Base-by-base conservation (phyloP, 2,329 filamentous ascomycete genomes). In the Claviceps maximensis region DNA sequence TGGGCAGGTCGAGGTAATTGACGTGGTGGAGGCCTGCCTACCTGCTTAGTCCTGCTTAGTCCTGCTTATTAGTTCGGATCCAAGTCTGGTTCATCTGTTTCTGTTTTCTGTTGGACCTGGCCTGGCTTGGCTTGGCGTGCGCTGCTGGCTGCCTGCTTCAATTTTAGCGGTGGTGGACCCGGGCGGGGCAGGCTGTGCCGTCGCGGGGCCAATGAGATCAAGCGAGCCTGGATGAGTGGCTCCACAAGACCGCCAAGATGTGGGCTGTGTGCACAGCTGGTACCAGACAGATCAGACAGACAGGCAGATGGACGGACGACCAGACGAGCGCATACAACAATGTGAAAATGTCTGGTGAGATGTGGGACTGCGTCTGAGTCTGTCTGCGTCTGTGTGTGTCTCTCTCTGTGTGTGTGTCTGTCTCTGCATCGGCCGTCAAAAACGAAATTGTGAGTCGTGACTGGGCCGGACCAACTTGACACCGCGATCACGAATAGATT, bases 1-100 rank as follows among this genome's bases (percentile, higher is more conserved):
- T 52, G 52, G 52, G 52, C 54, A 51, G 49, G 45, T 40, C 46
- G 53, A 56, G 53, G 50, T 51, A 54, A 52, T 49, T 54, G 54
- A 56, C 49, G 54, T 23, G 42, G 23, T 25, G 36, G 36, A 38
- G 36, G 36, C 36, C 36, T 17, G 36, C 36, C 12, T 33, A 33
- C 36, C 36, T 17, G 36, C 36, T 33, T 33, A 33, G 31, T 33
- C 31, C 36, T 38, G 36, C 15, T 38, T 38, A 38, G 33, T 36
- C 33, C 33, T 36, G 33, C 33, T 36, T 36, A 36, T 38, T 38
- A 38, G 36, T n/a, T 38, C 36, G 36, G 36, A n/a, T 38, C 36
- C 36, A 38, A 38, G 36, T 38, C 36, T 38, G 36, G 31, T 29
- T 8, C 27, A 29, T 29, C 27, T 29, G 27, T 29, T 29, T 4